Evolutionary conservation across 306 rosid genomes (phyloP).

Genomic region (Ormosia semicastrata): DNA sequence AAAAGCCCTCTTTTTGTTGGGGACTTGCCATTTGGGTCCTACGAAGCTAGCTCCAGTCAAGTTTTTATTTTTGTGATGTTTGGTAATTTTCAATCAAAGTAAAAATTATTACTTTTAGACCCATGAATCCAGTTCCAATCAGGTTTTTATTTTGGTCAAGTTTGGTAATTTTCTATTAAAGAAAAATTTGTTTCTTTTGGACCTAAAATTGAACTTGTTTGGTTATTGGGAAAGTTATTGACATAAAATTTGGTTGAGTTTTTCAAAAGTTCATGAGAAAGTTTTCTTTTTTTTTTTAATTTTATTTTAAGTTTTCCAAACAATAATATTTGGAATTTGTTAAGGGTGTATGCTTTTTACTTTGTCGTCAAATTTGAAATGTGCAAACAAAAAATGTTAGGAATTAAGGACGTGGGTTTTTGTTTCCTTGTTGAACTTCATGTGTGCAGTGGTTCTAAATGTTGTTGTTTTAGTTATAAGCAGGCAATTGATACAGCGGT

Average conservation of each 20-base stretch:
- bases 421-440: background rate
- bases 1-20: slow-evolving; percentile 76
- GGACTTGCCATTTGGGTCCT: slow-evolving; percentile 82
- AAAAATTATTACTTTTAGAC: too few relatives aligned
- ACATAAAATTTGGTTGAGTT: background rate
- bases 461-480: slow-evolving; percentile 19
- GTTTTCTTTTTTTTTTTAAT: background rate
- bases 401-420: background rate
- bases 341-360: background rate
- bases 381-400: background rate
- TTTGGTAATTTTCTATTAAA: too few relatives aligned
- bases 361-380: background rate
- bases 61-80: background rate
- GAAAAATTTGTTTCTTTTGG: background rate
- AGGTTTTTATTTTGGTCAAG: background rate
- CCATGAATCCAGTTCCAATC: too few relatives aligned
- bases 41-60: slow-evolving; percentile 70
- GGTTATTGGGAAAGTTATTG: background rate
- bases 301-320: background rate
- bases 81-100: background rate
- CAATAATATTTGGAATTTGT: background rate
- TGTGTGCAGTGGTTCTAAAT: slow-evolving; percentile 23
- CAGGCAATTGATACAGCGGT: slow-evolving; percentile 90
- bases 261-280: background rate
- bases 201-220: background rate